These are phyloP conservation scores for Didymella segeticola DNA, from an alignment of 2,329 filamentous ascomycete genomes.

Conservation along the genomic window DNA sequence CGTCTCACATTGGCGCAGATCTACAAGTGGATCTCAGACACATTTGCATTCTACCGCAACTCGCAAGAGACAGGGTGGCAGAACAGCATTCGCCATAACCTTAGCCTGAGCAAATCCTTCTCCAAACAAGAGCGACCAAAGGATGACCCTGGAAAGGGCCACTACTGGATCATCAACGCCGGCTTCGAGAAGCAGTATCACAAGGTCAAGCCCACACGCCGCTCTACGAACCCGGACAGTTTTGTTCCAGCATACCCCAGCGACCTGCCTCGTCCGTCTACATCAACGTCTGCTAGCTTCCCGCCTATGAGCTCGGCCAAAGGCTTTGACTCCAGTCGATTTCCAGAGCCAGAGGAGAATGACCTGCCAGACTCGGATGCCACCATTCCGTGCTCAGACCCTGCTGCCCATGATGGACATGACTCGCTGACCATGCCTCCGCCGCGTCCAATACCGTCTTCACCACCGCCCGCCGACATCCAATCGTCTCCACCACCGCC, in stretches of 20 bases:
- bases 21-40: conserved; percentile 99
- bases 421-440: conserved; percentile 53
- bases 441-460: conserved; percentile 64
- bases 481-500: conserved; percentile 95
- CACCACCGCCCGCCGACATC: conserved; percentile 74
- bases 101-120: conserved; percentile 96
- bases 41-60: conserved; percentile 81
- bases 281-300: conserved; percentile 46
- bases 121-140: conserved; percentile 95
- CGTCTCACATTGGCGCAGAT: conserved; percentile 92
- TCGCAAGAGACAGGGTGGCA: conserved; percentile 91
- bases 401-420: conserved; percentile 56
- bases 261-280: conserved; percentile 47
- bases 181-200: conserved; percentile 89
- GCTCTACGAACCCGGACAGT: conserved; percentile 55
- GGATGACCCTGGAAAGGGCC: conserved; percentile 95
- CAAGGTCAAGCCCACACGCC: conserved; percentile 78
- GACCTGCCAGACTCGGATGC: conserved; percentile 58
- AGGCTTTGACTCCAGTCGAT: conserved; percentile 58
- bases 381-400: conserved; percentile 60
- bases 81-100: conserved; percentile 98
- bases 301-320: conserved; percentile 50
- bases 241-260: conserved; percentile 42
- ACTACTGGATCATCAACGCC: conserved; percentile 94
- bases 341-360: conserved; percentile 56